Base-by-base conservation (phyloP, 1,139 yeast genomes). In the Blastobotrys apis region DNA sequence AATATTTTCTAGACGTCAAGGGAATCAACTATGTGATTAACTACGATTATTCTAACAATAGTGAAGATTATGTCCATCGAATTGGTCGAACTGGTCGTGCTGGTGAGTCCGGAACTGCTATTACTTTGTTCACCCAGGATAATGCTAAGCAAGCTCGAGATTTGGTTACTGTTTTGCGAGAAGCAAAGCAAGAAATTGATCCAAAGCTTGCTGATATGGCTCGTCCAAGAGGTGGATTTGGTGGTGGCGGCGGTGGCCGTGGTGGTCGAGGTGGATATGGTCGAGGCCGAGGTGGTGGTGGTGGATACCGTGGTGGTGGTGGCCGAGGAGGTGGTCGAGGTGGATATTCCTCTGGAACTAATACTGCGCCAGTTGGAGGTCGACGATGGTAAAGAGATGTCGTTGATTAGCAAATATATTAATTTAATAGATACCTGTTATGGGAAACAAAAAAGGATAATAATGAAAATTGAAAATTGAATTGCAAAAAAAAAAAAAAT, bases 61-160 rank as follows among this genome's bases (percentile, higher is more conserved):
- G 88, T 65, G 98, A 92, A 73, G 97, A 92, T 72, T 92, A 92
- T 68, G 97, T 92, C 50, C 94, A 84, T 68, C 78, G 94, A 69
- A 84, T 84, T 62, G 97, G 97, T 66, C 87, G 98, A 81, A 90
- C 97, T 53, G 98, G 98, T 67, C 87, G 98, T 80, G 98, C 97
- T 55, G 97, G 97, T 68, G 81, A 87, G 53, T 75, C 77, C 52
- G 98, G 98, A 75, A 88, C 94, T 53, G 97, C 98, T 49, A 80
- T 90, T 55, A 88, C 98, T 9, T 80, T 92, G 69, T 92, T 92
- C 77, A 88, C 97, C 47, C 85, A 81, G 54, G 90, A 76, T 54
- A 86, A 87, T 74, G 73, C 84, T 60, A 81, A 84, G 70, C 78
- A 88, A 69, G 97, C 98, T 57, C 85, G 87, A 59, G 94, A 88